These are phyloP conservation scores for Falciphora oryzae DNA, from an alignment of 2,329 filamentous ascomycete genomes.

Conservation along the genomic window DNA sequence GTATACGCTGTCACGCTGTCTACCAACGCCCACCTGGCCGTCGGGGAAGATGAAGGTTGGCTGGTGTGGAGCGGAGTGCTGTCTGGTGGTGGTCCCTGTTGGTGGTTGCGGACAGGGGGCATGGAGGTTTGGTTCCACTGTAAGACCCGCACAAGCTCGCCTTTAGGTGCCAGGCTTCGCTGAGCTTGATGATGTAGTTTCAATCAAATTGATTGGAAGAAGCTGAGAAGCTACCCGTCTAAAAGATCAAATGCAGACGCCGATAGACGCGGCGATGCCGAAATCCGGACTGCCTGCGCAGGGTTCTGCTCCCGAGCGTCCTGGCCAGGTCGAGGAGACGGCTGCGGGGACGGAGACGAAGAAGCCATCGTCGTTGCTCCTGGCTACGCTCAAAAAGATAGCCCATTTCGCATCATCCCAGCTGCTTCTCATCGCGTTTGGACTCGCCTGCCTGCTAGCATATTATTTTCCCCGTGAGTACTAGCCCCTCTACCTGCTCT, in stretches of 20 bases:
- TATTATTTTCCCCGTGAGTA: constrained; percentile 37
- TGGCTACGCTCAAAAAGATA: constrained; percentile 1
- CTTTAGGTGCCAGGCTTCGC: too few species aligned
- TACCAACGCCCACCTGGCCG: too few species aligned
- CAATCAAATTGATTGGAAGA: neutral
- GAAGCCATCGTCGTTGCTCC: neutral
- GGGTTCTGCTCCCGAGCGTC: too few species aligned
- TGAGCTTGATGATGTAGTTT: neutral
- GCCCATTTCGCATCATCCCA: neutral
- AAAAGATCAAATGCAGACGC: neutral
- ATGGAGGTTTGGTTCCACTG: neutral
- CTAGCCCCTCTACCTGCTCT: too few species aligned
- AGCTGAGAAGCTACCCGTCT: neutral
- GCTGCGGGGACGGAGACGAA: neutral
- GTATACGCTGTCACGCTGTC: too few species aligned
- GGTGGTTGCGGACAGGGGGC: neutral
- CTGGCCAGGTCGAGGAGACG: neutral
- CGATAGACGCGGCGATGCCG: neutral
- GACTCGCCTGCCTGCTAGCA: constrained; percentile 41
- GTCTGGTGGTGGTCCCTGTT: neutral
- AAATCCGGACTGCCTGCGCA: too few species aligned
- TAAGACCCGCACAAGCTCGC: neutral
- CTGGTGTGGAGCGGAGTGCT: too few species aligned
- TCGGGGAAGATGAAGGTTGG: too few species aligned
- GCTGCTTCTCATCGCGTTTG: constrained; percentile 55